These are phyloP conservation scores for Nigrospora oryzae DNA, from an alignment of 2,329 filamentous ascomycete species.

Conservation along the genomic window DNA sequence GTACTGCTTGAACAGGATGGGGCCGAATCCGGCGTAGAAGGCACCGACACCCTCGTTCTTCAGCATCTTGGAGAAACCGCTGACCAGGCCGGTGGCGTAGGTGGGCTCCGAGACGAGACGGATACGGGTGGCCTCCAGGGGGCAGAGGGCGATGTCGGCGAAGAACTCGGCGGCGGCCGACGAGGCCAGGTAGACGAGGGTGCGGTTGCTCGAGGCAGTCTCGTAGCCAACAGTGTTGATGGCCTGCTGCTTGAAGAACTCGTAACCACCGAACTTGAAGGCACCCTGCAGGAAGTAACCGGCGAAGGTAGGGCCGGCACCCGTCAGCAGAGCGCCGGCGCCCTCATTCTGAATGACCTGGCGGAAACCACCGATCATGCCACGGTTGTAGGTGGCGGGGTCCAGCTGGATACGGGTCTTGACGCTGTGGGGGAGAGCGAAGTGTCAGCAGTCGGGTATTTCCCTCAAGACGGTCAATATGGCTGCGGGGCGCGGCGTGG, in stretches of 20 bases:
- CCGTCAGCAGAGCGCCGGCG: conserved; percentile 63
- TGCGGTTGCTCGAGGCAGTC: conserved; percentile 56
- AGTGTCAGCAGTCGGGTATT: background rate
- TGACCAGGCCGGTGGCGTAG: conserved; percentile 59
- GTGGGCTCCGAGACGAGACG: conserved; percentile 67
- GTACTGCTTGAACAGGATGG: conserved; percentile 63
- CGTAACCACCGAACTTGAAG: conserved; percentile 76
- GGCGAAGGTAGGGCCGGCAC: conserved; percentile 62
- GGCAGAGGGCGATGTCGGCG: conserved; percentile 62
- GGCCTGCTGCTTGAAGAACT: conserved; percentile 74
- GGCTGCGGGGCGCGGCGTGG: too few species aligned
- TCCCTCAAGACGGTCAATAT: too few species aligned
- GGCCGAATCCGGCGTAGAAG: conserved; percentile 71
- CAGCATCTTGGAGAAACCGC: conserved; percentile 61
- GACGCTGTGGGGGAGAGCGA: conserved; percentile 42
- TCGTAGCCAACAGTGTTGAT: conserved; percentile 62
- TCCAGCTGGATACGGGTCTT: conserved; percentile 76
- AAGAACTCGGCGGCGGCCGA: conserved; percentile 44
- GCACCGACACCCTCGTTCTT: conserved; percentile 62
- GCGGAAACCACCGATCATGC: conserved; percentile 64
- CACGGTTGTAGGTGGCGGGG: conserved; percentile 65
- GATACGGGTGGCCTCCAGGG: conserved; percentile 70
- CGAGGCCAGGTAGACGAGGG: conserved; percentile 57
- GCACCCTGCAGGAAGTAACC: conserved; percentile 75
- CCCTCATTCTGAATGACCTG: conserved; percentile 65